phyloP scores from a whole-genome alignment of 2,329 filamentous ascomycete species.

The Metarhizium robertsii region DNA sequence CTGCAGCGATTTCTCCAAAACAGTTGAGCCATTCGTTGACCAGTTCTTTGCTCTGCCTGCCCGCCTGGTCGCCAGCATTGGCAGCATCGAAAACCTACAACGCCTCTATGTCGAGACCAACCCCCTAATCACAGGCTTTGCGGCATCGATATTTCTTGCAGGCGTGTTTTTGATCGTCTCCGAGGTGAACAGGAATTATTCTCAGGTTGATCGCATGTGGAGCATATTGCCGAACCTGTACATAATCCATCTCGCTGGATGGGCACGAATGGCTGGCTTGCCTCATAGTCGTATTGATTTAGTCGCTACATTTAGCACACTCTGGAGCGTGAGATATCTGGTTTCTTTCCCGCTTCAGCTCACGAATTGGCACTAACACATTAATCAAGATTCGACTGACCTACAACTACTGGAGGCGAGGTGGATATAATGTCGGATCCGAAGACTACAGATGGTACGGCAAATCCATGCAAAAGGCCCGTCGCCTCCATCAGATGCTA shows the following conservation, averaged over 20 bases:
- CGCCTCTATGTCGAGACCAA: conserved; percentile 78
- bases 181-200: conserved; percentile 88
- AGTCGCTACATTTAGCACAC: conserved; percentile 55
- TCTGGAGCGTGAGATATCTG: conserved; percentile 67
- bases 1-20: conserved; percentile 65
- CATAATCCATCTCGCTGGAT: conserved; percentile 74
- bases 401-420: conserved; percentile 94
- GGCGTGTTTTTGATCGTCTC: conserved; percentile 64
- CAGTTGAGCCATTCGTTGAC: conserved; percentile 64
- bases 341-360: not conserved
- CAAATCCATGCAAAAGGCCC: not conserved
- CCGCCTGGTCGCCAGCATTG: conserved; percentile 49
- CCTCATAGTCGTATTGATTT: conserved; percentile 63
- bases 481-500: not conserved
- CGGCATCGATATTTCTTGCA: conserved; percentile 61
- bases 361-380: not conserved
- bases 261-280: conserved; percentile 67
- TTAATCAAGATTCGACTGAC: conserved; percentile 63
- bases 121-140: conserved; percentile 68
- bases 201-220: conserved; percentile 93
- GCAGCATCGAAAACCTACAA: conserved; percentile 52
- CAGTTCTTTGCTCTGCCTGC: conserved; percentile 63
- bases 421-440: conserved; percentile 78
- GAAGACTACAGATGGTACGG: conserved; percentile 84
- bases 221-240: conserved; percentile 82